A percentile compares a stretch with the other conserved stretches of the same genome.
These are phyloP conservation scores for Tillandsia fasciculata DNA, from an alignment of 176 grass and related monocot species.

Conservation along the genomic window DNA sequence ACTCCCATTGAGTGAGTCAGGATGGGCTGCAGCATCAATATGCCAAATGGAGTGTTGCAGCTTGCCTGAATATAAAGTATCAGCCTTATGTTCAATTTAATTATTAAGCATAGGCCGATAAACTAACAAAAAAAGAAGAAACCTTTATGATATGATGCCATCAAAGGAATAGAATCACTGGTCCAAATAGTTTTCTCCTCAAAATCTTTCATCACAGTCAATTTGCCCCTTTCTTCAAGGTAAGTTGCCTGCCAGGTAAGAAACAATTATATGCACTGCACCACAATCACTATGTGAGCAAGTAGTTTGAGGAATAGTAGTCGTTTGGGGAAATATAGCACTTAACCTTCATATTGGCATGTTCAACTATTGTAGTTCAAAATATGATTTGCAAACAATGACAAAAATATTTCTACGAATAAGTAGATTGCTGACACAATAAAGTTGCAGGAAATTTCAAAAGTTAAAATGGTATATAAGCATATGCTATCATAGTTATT, in stretches of 20 bases:
- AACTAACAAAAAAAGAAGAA: conserved; percentile 11
- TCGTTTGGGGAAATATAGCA: too few species aligned
- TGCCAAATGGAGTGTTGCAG: conserved; percentile 84
- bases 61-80: conserved; percentile 46
- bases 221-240: conserved; percentile 64
- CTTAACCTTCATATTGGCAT: too few species aligned
- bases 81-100: conserved; percentile 1
- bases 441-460: background rate
- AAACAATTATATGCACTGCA: background rate
- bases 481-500: background rate
- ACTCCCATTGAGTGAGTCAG: conserved; percentile 31
- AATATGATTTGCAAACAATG: too few species aligned
- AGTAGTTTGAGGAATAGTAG: background rate
- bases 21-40: conserved; percentile 32
- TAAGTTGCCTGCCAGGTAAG: conserved; percentile 52
- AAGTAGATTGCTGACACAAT: background rate
- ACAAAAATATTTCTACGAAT: background rate
- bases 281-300: background rate
- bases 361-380: too few species aligned
- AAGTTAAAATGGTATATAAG: background rate
- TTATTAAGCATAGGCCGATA: background rate
- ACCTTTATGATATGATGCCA: conserved; percentile 97
- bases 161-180: conserved; percentile 75
- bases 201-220: conserved; percentile 86
- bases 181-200: conserved; percentile 89